Conservation (phyloP, 208 protist species). For the Crithidia sp. region DNA sequence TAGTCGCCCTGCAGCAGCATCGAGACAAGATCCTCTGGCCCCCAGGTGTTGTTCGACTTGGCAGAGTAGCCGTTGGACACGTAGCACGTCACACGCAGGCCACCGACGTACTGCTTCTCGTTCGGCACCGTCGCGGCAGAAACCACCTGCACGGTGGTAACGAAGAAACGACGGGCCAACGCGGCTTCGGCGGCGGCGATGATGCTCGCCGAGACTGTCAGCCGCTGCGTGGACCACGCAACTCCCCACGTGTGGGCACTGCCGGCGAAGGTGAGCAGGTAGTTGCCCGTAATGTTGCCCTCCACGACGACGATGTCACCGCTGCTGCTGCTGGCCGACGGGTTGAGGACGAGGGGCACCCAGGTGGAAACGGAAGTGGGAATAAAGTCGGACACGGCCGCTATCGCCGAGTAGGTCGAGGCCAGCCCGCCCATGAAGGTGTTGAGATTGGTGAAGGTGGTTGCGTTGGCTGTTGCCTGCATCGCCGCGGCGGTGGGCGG, state of each 20-base stretch:
- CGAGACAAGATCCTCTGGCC: constrained; percentile 7
- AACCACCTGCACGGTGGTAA: constrained; percentile 2
- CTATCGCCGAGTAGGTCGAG: background rate
- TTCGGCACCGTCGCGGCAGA: constrained; percentile 4
- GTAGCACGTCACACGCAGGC: constrained; percentile 20
- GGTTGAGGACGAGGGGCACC: constrained; percentile 11
- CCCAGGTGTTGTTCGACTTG: constrained; percentile 8
- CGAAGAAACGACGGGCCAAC: constrained; percentile 6
- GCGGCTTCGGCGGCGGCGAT: background rate
- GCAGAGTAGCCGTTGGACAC: constrained; percentile 26
- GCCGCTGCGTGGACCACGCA: constrained; percentile 11
- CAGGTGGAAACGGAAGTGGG: background rate
- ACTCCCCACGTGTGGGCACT: background rate
- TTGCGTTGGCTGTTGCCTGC: background rate
- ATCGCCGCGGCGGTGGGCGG: constrained; percentile 3
- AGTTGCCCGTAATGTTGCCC: constrained; percentile 17
- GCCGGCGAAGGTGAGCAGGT: constrained; percentile 22
- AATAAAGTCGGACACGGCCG: constrained; percentile 4
- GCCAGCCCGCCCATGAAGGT: background rate
- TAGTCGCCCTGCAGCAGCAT: constrained; percentile 34
- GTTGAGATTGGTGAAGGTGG: constrained; percentile 9
- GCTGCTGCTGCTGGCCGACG: background rate
- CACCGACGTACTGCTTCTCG: background rate
- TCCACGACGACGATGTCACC: background rate
- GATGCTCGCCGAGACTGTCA: background rate